Evolutionary conservation across 768 basidiomycete genomes (phyloP).

Genomic region (Suillus alpinus): DNA sequence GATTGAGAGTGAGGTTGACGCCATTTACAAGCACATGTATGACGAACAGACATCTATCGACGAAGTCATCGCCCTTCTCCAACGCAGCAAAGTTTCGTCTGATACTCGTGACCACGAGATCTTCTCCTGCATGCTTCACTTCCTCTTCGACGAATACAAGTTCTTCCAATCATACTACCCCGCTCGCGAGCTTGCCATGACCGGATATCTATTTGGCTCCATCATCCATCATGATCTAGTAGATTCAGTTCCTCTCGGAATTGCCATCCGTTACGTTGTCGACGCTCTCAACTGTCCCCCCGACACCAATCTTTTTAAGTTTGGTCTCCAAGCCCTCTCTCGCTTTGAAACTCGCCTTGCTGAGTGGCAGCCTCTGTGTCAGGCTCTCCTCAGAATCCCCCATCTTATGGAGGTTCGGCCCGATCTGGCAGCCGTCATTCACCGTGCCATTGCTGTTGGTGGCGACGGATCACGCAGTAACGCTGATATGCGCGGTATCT

Average conservation of each 20-base stretch:
- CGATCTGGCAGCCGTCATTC: slow-evolving; percentile 69
- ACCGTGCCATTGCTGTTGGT: slow-evolving; percentile 60
- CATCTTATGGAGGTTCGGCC: slow-evolving; percentile 84
- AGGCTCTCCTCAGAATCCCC: slow-evolving; percentile 83
- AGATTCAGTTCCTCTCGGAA: slow-evolving; percentile 91
- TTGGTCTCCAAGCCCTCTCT: slow-evolving; percentile 87
- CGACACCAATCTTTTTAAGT: slow-evolving; percentile 91
- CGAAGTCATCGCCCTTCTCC: slow-evolving; percentile 86
- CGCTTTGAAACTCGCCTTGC: slow-evolving; percentile 83
- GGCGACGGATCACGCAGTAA: slow-evolving; percentile 40
- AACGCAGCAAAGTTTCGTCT: slow-evolving; percentile 78
- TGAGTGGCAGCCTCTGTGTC: slow-evolving; percentile 93
- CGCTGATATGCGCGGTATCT: slow-evolving; percentile 40
- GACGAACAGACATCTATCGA: slow-evolving; percentile 93
- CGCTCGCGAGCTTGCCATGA: slow-evolving; percentile 90
- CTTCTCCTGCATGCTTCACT: slow-evolving; percentile 99
- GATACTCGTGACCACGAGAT: slow-evolving; percentile 89
- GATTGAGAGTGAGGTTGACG: slow-evolving; percentile 90
- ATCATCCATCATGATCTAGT: slow-evolving; percentile 92
- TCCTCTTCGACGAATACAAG: slow-evolving; percentile 99
- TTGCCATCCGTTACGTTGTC: slow-evolving; percentile 94
- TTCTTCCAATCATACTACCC: slow-evolving; percentile 98
- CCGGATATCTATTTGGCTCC: slow-evolving; percentile 93
- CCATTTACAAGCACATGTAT: slow-evolving; percentile 98
- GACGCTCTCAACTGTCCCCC: slow-evolving; percentile 91